A percentile compares a stretch with the other conserved stretches of the same genome.
Evolutionary conservation across 1,284 basidiomycete species (phyloP).

Genomic region (Ceratobasidium sp.): DNA sequence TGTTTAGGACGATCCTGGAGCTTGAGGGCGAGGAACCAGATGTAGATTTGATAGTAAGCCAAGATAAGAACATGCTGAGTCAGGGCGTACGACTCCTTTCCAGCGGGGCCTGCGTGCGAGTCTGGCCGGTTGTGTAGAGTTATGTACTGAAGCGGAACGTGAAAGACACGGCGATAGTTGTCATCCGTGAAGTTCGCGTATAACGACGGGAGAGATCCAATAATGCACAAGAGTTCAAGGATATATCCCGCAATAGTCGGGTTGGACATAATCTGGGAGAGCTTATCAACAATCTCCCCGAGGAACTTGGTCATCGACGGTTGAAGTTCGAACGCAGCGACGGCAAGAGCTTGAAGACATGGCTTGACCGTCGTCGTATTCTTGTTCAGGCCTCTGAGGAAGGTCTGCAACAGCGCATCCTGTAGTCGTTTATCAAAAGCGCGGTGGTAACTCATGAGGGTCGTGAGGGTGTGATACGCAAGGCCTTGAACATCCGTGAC

Average conservation of each 20-base stretch:
- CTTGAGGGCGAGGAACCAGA: conserved; percentile 94
- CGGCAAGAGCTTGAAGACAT: conserved; percentile 89
- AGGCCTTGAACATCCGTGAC: conserved; percentile 87
- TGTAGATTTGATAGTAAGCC: conserved; percentile 92
- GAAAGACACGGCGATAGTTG: conserved; percentile 95
- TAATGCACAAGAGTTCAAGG: conserved; percentile 89
- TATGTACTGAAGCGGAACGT: conserved; percentile 94
- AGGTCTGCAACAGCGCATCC: conserved; percentile 81
- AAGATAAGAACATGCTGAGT: conserved; percentile 96
- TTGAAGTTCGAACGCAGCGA: conserved; percentile 91
- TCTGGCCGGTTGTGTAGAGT: conserved; percentile 86
- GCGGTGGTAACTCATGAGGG: conserved; percentile 87
- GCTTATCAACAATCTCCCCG: conserved; percentile 84
- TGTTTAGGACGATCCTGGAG: conserved; percentile 86
- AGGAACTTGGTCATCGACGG: conserved; percentile 85
- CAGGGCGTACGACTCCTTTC: conserved; percentile 82
- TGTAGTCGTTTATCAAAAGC: conserved; percentile 77
- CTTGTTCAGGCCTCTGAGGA: conserved; percentile 80
- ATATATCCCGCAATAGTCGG: conserved; percentile 95
- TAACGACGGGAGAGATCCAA: conserved; percentile 81
- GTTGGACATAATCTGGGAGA: conserved; percentile 95
- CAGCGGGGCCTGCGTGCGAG: conserved; percentile 54
- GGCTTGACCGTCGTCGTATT: conserved; percentile 87
- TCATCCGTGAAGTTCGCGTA: conserved; percentile 94
- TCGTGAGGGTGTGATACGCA: conserved; percentile 88